These are phyloP conservation scores for Poteriospumella lacustris DNA, from an alignment of 108 stramenopile species.

Conservation along the genomic window DNA sequence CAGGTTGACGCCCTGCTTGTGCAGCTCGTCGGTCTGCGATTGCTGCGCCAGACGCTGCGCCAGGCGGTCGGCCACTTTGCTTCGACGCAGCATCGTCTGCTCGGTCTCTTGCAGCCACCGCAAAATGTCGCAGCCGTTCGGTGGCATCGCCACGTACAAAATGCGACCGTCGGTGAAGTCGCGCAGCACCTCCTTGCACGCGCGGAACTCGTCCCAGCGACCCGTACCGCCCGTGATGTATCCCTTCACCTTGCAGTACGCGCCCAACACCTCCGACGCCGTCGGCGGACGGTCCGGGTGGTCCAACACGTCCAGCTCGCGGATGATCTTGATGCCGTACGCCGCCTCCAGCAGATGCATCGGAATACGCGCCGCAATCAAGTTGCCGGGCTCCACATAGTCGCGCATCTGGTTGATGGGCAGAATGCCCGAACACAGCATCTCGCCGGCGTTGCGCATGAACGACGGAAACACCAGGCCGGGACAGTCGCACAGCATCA, in stretches of 20 bases:
- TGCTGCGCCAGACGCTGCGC: constrained; percentile 12
- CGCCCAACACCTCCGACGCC: constrained; percentile 57
- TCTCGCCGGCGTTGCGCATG: constrained; percentile 81
- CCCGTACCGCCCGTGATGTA: constrained; percentile 80
- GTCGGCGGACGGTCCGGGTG: constrained; percentile 36
- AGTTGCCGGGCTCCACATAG: constrained; percentile 72
- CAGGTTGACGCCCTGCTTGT: too few relatives aligned
- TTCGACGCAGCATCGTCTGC: constrained; percentile 52
- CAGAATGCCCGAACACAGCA: constrained; percentile 92
- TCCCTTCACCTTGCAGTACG: constrained; percentile 81
- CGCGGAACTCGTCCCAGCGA: constrained; percentile 81
- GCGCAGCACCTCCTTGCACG: constrained; percentile 80
- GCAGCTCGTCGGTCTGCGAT: background rate
- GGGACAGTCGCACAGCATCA: constrained; percentile 97
- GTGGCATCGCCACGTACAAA: constrained; percentile 86
- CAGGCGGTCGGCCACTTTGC: constrained; percentile 37
- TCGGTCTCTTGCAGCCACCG: constrained; percentile 41
- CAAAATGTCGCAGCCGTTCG: constrained; percentile 53
- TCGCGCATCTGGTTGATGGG: constrained; percentile 97
- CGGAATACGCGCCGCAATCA: constrained; percentile 82
- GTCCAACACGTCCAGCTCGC: constrained; percentile 42
- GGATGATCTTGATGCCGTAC: constrained; percentile 71
- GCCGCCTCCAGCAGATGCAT: constrained; percentile 61
- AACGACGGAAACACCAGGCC: constrained; percentile 98
- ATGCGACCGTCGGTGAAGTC: constrained; percentile 89